A percentile compares a stretch with the other conserved stretches of the same genome.
Evolutionary conservation across 2,329 filamentous ascomycete species (phyloP).

Genomic region (Fusarium avenaceum): DNA sequence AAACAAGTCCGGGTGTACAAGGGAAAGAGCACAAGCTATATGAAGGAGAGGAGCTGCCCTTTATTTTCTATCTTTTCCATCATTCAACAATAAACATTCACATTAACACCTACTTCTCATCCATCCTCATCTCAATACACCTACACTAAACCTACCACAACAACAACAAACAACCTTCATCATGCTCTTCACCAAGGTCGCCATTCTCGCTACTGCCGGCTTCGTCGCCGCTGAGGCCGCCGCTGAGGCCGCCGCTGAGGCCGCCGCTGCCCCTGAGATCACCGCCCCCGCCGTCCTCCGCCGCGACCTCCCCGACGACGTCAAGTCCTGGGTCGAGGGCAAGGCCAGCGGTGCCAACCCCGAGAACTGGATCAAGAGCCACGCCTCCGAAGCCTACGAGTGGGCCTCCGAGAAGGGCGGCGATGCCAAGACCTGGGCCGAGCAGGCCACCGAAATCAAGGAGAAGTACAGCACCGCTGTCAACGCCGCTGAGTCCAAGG

Average conservation of each 20-base stretch:
- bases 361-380: constrained; percentile 27
- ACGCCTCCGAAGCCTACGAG: constrained; percentile 20
- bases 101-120: neutral
- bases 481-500: constrained; percentile 30
- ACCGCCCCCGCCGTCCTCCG: constrained; percentile 28
- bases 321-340: constrained; percentile 32
- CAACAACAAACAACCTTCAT: constrained; percentile 14
- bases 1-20: constrained; percentile 15
- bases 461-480: constrained; percentile 22
- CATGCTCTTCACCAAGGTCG: constrained; percentile 47
- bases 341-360: constrained; percentile 21
- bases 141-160: neutral
- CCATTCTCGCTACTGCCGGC: constrained; percentile 40
- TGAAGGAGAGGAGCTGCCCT: constrained; percentile 22
- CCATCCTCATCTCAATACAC: neutral
- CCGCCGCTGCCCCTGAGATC: constrained; percentile 25
- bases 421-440: constrained; percentile 22
- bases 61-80: neutral
- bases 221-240: constrained; percentile 37
- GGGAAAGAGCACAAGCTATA: constrained; percentile 29
- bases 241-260: constrained; percentile 31
- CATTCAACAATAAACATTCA: constrained; percentile 8
- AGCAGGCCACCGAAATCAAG: constrained; percentile 14
- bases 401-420: constrained; percentile 25
- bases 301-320: constrained; percentile 41